Evolutionary conservation across 805 yeast species (phyloP).

Genomic region (Lachancea kluyveri): DNA sequence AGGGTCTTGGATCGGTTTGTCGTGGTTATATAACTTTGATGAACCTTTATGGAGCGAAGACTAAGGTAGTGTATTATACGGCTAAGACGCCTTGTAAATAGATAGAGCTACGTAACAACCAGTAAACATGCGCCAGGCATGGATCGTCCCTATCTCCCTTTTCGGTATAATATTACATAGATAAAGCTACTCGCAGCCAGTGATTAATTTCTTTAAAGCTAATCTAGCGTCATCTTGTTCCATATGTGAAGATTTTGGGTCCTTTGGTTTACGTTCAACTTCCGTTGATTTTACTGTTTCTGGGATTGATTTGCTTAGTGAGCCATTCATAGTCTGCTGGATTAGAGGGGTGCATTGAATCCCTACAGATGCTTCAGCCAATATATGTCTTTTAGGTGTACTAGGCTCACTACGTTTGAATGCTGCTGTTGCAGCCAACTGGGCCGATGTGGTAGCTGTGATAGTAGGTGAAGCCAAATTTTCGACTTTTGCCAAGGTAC

Average conservation of each 20-base stretch:
- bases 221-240: conserved; percentile 27
- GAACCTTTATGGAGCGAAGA: conserved; percentile 54
- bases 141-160: too few species aligned
- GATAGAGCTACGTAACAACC: too few species aligned
- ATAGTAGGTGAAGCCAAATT: conserved; percentile 13
- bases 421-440: too few species aligned
- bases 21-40: conserved; percentile 83
- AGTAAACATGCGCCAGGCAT: too few species aligned
- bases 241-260: conserved; percentile 5
- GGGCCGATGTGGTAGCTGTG: too few species aligned
- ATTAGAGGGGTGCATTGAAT: conserved; percentile 29
- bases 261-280: conserved; percentile 7
- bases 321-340: conserved; percentile 29
- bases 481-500: conserved; percentile 10
- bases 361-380: too few species aligned
- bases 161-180: too few species aligned
- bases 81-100: too few species aligned
- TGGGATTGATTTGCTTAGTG: conserved; percentile 4
- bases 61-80: too few species aligned
- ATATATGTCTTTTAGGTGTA: too few species aligned
- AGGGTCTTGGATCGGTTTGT: conserved; percentile 80
- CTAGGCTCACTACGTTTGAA: too few species aligned
- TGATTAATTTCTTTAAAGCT: conserved; percentile 26
- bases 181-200: conserved; percentile 12
- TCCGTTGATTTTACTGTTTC: conserved; percentile 5